These are phyloP conservation scores for Boletus patriciae DNA, from an alignment of 768 basidiomycete genomes.

Conservation along the genomic window DNA sequence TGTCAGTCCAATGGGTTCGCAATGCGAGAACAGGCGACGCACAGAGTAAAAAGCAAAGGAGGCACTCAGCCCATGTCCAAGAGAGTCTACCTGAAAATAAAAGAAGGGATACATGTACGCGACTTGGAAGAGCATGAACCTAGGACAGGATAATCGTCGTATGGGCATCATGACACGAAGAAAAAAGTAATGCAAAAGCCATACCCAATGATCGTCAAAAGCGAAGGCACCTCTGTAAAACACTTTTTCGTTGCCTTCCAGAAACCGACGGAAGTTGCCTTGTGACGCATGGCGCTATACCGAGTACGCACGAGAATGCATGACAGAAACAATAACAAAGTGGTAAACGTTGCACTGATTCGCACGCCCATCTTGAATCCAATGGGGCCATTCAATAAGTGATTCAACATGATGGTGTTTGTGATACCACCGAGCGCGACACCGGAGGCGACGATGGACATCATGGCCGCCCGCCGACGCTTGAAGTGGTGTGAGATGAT, in stretches of 20 bases:
- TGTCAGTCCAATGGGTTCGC: neutral
- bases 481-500: conserved; percentile 48
- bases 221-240: conserved; percentile 23
- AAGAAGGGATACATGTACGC: conserved; percentile 53
- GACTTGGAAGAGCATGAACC: conserved; percentile 32
- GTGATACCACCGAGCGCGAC: conserved; percentile 54
- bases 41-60: conserved; percentile 58
- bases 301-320: conserved; percentile 42
- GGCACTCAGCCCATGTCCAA: conserved; percentile 45
- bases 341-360: conserved; percentile 39
- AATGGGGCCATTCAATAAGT: conserved; percentile 37
- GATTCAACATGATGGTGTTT: conserved; percentile 64
- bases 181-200: too few relatives aligned
- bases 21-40: neutral
- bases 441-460: conserved; percentile 47
- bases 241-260: conserved; percentile 27
- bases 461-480: conserved; percentile 39
- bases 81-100: conserved; percentile 58
- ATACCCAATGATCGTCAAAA: conserved; percentile 29
- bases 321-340: conserved; percentile 37
- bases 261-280: conserved; percentile 1
- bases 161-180: neutral
- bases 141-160: neutral
- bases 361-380: conserved; percentile 47
- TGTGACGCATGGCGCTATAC: conserved; percentile 7